Conservation (phyloP, 2,329 filamentous ascomycete genomes). For the Hirsutella rhossiliensis region DNA sequence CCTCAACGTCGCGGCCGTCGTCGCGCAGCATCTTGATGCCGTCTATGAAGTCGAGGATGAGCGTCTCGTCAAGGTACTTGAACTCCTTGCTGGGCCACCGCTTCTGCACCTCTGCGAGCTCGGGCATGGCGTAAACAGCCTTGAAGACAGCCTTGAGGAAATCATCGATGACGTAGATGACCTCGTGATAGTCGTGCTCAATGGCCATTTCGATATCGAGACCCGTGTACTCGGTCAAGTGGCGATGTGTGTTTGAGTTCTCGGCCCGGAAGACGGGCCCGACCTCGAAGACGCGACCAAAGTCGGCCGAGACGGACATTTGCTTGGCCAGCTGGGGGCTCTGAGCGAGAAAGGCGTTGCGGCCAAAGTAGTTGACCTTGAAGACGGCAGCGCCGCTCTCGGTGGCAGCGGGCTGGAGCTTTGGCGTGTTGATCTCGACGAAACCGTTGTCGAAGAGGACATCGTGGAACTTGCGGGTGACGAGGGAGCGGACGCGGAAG, state of each 20-base stretch:
- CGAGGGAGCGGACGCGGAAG: slow-evolving; percentile 73
- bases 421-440: slow-evolving; percentile 88
- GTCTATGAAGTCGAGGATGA: slow-evolving; percentile 67
- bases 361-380: slow-evolving; percentile 81
- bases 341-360: slow-evolving; percentile 78
- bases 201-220: slow-evolving; percentile 90
- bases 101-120: slow-evolving; percentile 68
- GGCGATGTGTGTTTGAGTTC: slow-evolving; percentile 89
- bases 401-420: slow-evolving; percentile 79
- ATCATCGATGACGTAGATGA: slow-evolving; percentile 64
- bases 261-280: slow-evolving; percentile 74
- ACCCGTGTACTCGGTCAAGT: slow-evolving; percentile 89
- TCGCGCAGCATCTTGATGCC: slow-evolving; percentile 73
- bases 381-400: slow-evolving; percentile 90
- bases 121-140: slow-evolving; percentile 35
- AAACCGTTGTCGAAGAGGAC: slow-evolving; percentile 67
- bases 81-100: slow-evolving; percentile 82
- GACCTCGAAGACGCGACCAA: slow-evolving; percentile 73
- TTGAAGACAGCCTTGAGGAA: slow-evolving; percentile 64
- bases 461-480: slow-evolving; percentile 68
- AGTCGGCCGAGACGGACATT: slow-evolving; percentile 82
- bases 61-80: slow-evolving; percentile 76
- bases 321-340: slow-evolving; percentile 89
- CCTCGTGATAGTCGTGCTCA: slow-evolving; percentile 80
- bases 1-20: slow-evolving; percentile 66